These are phyloP conservation scores for Eucalyptus decipiens DNA, from an alignment of 345 rosid species.

Conservation along the genomic window DNA sequence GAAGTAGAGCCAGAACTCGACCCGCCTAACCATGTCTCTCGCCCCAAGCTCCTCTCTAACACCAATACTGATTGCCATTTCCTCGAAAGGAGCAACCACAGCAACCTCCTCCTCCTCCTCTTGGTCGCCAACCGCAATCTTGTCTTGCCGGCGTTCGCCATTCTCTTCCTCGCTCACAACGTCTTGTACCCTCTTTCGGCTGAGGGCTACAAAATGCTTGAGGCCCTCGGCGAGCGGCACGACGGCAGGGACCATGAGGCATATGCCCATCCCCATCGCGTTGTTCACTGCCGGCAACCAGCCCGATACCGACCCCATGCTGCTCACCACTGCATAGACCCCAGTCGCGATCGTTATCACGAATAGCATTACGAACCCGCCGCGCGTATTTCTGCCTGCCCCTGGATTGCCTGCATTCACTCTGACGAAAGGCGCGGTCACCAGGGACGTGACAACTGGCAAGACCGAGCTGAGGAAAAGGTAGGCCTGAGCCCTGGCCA, in stretches of 20 bases:
- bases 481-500: constrained; percentile 31
- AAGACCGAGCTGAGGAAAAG: constrained; percentile 51
- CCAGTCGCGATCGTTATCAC: constrained; percentile 55
- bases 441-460: constrained; percentile 27
- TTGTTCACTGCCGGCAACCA: constrained; percentile 10
- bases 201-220: neutral
- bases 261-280: constrained; percentile 27
- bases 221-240: constrained; percentile 23
- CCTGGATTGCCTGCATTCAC: neutral
- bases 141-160: neutral
- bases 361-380: constrained; percentile 32
- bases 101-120: neutral
- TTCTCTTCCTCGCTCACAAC: neutral
- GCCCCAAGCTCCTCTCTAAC: constrained; percentile 61
- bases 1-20: constrained; percentile 76
- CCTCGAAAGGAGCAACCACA: neutral
- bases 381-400: neutral
- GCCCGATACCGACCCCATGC: constrained; percentile 16
- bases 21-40: constrained; percentile 37
- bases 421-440: constrained; percentile 35
- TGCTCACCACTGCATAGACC: constrained; percentile 44
- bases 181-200: neutral
- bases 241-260: constrained; percentile 35
- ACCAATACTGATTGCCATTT: neutral
- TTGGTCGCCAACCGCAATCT: neutral